These are phyloP conservation scores for Domatiomyces catenatus DNA, from an alignment of 2,329 filamentous ascomycete species.

Conservation along the genomic window DNA sequence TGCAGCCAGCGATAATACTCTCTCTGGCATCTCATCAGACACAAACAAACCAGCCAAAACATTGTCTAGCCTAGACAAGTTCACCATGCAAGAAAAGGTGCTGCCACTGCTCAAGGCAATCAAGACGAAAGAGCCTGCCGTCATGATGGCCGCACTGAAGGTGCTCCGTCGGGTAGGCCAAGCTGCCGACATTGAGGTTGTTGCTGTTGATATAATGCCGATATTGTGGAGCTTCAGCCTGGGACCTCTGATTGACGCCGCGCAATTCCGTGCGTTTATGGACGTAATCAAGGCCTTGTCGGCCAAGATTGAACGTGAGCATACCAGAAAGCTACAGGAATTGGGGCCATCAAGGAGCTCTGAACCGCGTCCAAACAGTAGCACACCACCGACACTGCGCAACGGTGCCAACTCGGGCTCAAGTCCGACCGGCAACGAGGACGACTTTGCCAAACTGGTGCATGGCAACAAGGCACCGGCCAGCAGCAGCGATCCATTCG, in stretches of 20 bases:
- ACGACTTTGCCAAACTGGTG: slow-evolving; percentile 80
- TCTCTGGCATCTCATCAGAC: slow-evolving; percentile 48
- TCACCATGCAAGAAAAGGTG: slow-evolving; percentile 95
- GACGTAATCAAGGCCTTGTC: slow-evolving; percentile 68
- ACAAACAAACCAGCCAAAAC: slow-evolving; percentile 36
- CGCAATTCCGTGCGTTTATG: slow-evolving; percentile 86
- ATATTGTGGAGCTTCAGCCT: slow-evolving; percentile 84
- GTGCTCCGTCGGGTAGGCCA: slow-evolving; percentile 73
- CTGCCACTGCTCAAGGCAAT: slow-evolving; percentile 79
- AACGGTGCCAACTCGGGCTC: slow-evolving; percentile 23
- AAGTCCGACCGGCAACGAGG: slow-evolving; percentile 39
- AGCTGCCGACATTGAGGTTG: slow-evolving; percentile 72
- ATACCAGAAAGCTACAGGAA: slow-evolving; percentile 75
- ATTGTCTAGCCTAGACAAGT: slow-evolving; percentile 81
- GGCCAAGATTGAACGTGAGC: slow-evolving; percentile 69
- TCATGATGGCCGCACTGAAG: slow-evolving; percentile 84
- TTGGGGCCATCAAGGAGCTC: slow-evolving; percentile 42
- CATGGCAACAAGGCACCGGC: slow-evolving; percentile 49
- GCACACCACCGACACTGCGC: slow-evolving; percentile 18
- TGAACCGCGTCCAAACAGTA: slow-evolving; percentile 24
- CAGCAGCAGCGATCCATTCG: slow-evolving; percentile 20
- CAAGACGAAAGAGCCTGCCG: slow-evolving; percentile 93
- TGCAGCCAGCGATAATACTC: slow-evolving; percentile 42
- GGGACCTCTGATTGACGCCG: slow-evolving; percentile 71
- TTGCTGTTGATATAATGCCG: slow-evolving; percentile 80